Base-by-base conservation (phyloP, 495 filamentous ascomycete genomes). In the Xylaria intraflava region DNA sequence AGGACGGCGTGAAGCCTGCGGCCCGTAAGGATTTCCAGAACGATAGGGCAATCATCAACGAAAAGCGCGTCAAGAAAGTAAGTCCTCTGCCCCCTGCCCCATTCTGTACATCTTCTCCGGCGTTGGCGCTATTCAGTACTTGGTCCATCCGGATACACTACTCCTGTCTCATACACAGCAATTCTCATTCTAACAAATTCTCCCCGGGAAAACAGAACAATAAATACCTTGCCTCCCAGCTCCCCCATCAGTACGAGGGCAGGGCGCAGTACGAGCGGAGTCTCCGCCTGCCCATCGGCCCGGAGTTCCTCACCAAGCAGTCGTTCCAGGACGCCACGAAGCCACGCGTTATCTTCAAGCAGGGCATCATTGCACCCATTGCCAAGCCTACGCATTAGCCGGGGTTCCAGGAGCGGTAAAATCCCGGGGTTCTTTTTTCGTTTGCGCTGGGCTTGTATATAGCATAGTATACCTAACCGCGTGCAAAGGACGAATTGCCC, bases 241-340 rank as follows among this genome's bases (percentile, higher is more conserved):
- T 98, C 46, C 93, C 93, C 36, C 86, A 90, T 71, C 87, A 84
- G 8, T 97, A 89, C 68, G 93, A 95, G 75, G 86, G 78, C 20
- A 80, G 78, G 59, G 75, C 84, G 58, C 90, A 98, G 72, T 98
- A 98, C 72, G 93, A 98, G 72, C 77, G 92, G 27, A 86, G 84
- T 54, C 72, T 98, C 24, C 79, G 92, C 26, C 62, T 96, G 49
- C 93, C 94, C 11, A 81, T 96, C 26, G 94, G 94, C 7, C 90
- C 88, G 1, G 94, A 98, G 71, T 96, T 90, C 90, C 80, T 81
- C 58, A 96, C 93, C 12, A 97, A 96, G 78, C 82, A 88, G 68
- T 90, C 86, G 14, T 92, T 94, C 75, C 91, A 96, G 72, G 79
- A 83, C 50, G 74, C 81, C 33, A 96, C 91, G 60, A 95, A 92